These are phyloP conservation scores for Botrytis byssoidea DNA, from an alignment of 2,329 filamentous ascomycete genomes.

Conservation along the genomic window DNA sequence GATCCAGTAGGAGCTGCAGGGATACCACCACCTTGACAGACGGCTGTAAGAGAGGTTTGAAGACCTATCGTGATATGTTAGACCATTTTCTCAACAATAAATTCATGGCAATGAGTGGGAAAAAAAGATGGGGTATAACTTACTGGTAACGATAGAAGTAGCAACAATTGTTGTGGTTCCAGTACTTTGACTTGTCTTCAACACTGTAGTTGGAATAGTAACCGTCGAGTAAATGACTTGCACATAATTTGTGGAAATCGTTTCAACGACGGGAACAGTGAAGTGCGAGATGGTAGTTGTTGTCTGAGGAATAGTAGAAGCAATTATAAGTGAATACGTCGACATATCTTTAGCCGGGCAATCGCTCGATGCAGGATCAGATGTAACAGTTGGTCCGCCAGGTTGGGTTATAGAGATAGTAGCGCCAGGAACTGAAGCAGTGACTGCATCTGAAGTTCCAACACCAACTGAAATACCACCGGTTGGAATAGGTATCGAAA, in stretches of 20 bases:
- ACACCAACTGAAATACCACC: background rate
- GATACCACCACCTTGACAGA: background rate
- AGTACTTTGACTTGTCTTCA: slow-evolving; percentile 11
- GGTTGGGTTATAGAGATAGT: slow-evolving; percentile 1
- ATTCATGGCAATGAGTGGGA: background rate
- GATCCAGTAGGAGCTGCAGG: background rate
- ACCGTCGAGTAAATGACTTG: slow-evolving; percentile 2
- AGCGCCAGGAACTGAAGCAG: background rate
- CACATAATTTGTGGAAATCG: background rate
- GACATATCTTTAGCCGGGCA: slow-evolving; percentile 1
- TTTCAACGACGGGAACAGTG: slow-evolving; percentile 1
- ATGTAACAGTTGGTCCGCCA: background rate
- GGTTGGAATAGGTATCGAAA: background rate
- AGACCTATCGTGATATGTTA: background rate
- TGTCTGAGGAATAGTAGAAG: background rate
- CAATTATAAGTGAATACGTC: slow-evolving; percentile 8
- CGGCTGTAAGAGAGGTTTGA: slow-evolving; percentile 1
- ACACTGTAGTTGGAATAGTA: slow-evolving; percentile 9
- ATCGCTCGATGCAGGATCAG: background rate
- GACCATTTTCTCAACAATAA: background rate
- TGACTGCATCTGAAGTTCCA: slow-evolving; percentile 14
- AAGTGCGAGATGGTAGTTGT: background rate
- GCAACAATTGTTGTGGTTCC: slow-evolving; percentile 1
- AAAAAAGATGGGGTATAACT: background rate
- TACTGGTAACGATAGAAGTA: slow-evolving; percentile 2